Percentiles rank a stretch among this genome's conserved stretches.
Conservation (phyloP, 2,329 filamentous ascomycete species). For the Cladosporium sp. region DNA sequence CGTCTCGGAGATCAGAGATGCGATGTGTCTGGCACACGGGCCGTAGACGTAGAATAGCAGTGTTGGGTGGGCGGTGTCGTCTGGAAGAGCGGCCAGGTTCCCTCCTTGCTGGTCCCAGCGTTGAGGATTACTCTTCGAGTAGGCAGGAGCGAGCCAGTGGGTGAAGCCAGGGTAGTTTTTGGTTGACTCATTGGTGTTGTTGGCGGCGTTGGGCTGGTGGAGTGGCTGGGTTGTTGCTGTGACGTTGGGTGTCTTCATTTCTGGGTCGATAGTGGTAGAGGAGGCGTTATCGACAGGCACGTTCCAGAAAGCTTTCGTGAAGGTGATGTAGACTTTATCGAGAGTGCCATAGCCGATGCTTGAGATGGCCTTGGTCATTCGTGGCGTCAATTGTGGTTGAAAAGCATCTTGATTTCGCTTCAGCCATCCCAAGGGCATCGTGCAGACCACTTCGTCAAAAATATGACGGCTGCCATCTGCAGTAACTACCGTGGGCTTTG, state of each 20-base stretch:
- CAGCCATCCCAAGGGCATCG: conserved; percentile 65
- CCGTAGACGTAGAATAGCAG: conserved; percentile 80
- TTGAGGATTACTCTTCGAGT: conserved; percentile 57
- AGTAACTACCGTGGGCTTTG: conserved; percentile 48
- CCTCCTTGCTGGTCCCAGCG: conserved; percentile 62
- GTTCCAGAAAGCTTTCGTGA: conserved; percentile 71
- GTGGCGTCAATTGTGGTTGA: conserved; percentile 54
- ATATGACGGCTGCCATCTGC: conserved; percentile 42
- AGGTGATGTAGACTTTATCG: conserved; percentile 64
- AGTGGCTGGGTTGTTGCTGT: conserved; percentile 35
- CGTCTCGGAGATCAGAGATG: conserved; percentile 27
- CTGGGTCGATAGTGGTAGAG: background rate
- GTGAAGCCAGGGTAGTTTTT: conserved; percentile 61
- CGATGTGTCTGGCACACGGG: conserved; percentile 55
- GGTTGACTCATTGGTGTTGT: background rate
- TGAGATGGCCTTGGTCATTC: conserved; percentile 58
- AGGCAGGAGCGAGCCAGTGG: conserved; percentile 69
- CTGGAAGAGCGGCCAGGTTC: conserved; percentile 66
- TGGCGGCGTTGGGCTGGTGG: conserved; percentile 27
- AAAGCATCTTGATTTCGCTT: conserved; percentile 57
- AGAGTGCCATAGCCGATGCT: conserved; percentile 65
- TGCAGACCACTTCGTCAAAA: conserved; percentile 67
- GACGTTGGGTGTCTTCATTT: conserved; percentile 32
- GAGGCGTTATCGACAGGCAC: conserved; percentile 24
- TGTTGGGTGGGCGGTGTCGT: conserved; percentile 64